Evolutionary conservation across 2,329 filamentous ascomycete species (phyloP), one percentile per base, ranked within the genome.

Genomic region (Colletotrichum noveboracense): DNA sequence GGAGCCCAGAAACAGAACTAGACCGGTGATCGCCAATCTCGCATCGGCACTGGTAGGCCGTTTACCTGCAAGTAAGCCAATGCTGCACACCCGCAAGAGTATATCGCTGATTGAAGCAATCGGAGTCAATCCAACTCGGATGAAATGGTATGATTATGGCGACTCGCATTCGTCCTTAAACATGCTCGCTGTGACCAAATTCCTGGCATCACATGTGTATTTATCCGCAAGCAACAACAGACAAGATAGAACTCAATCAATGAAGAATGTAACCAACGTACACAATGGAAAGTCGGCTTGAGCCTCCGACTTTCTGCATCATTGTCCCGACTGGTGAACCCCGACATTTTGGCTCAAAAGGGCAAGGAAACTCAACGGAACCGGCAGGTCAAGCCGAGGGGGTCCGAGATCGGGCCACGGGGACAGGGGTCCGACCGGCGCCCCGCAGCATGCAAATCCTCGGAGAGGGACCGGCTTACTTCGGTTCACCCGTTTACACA

Each of bases 381-480:
- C 56, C 70, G 73, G 70, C 18, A 65, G 70, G 26, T 52, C 48
- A 73, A 64, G 24, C 70, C 73, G 73, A 62, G 55, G 38, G 12
- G 12, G 18, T 75, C 73, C 73, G 73, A 75, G 62, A 67, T 75
- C 73, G 70, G 73, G 69, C 61, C 43, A 36, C 73, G 73, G 73
- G 30, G 28, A 43, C 73, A 67, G 69, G 73, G 73, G 64, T 24
- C 62, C 73, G 56, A 36, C 64, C 70, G 70, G 73, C 67, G 58
- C 73, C 30, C 73, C 69, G 67, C 73, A 38, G 24, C 26, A 34
- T 34, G 24, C 34, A 43, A 43, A 21, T 55, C 34, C 38, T 75
- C 69, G 43, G 64, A 64, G 56, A 26, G 64, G 43, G 7, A 64
- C 70, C 73, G 73, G 73, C 43, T 32, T 24, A 60, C 32, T 43